Percentiles rank a stretch among this genome's conserved stretches.
phyloP scores from a whole-genome alignment of 495 filamentous ascomycete species.

The Podospora tetraspora region DNA sequence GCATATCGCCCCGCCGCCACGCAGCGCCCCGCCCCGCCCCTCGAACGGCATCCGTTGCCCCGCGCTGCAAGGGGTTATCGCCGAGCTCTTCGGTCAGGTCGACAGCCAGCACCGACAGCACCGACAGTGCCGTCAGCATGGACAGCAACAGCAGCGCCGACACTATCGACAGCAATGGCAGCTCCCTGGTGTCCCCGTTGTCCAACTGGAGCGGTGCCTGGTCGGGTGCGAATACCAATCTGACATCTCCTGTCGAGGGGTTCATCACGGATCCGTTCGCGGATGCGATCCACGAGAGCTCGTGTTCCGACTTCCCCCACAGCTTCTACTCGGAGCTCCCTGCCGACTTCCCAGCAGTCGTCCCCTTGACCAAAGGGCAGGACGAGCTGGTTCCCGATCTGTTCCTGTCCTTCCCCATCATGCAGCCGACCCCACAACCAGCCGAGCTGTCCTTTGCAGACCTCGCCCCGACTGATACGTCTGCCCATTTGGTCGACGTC shows the following conservation, averaged over 20 bases:
- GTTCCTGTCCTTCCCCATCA: conserved; percentile 22
- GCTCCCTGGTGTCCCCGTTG: conserved; percentile 32
- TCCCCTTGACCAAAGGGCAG: conserved; percentile 13
- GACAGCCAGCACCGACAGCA: conserved; percentile 33
- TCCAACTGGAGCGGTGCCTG: conserved; percentile 34
- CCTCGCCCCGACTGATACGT: conserved; percentile 29
- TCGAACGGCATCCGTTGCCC: conserved; percentile 11
- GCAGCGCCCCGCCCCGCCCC: conserved; percentile 18
- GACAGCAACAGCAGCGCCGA: conserved; percentile 23
- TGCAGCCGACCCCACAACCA: conserved; percentile 18
- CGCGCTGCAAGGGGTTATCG: conserved; percentile 31
- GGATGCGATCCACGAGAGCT: conserved; percentile 14
- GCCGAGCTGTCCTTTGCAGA: conserved; percentile 26
- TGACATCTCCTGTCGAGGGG: conserved; percentile 30
- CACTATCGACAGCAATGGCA: conserved; percentile 30
- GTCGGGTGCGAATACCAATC: conserved; percentile 30
- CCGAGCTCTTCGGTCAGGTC: conserved; percentile 39
- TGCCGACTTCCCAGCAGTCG: conserved; percentile 32
- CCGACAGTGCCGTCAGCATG: conserved; percentile 17
- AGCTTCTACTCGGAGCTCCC: conserved; percentile 37
- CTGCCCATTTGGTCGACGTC: conserved; percentile 8
- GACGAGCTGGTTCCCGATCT: conserved; percentile 23
- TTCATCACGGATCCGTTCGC: conserved; percentile 22
- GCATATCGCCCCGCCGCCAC: conserved; percentile 22
- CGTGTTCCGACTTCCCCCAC: conserved; percentile 16